Conservation (phyloP, 768 basidiomycete species). For the Collybia sp. region DNA sequence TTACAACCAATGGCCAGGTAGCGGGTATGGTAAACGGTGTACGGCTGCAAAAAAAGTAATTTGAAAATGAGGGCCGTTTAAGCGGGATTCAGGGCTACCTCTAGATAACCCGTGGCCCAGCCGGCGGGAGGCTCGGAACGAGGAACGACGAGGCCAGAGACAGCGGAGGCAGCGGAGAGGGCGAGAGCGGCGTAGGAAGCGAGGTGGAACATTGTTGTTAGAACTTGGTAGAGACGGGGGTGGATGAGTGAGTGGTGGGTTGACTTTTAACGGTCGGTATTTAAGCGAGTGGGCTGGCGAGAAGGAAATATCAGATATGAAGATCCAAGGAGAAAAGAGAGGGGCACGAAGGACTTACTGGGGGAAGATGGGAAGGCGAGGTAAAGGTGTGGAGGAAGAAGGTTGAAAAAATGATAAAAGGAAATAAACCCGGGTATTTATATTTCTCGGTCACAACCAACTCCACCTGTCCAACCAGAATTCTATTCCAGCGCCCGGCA, state of each 20-base stretch:
- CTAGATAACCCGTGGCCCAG: slow-evolving; percentile 44
- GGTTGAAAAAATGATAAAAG: slow-evolving; percentile 12
- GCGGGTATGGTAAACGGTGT: slow-evolving; percentile 53
- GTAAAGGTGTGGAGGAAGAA: slow-evolving; percentile 14
- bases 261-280: slow-evolving; percentile 13
- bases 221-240: slow-evolving; percentile 13
- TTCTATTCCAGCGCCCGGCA: no score
- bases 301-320: slow-evolving; percentile 15
- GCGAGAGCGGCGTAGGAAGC: slow-evolving; percentile 37
- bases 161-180: slow-evolving; percentile 33
- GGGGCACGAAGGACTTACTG: slow-evolving; percentile 26
- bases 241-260: slow-evolving; percentile 23
- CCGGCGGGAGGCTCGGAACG: slow-evolving; percentile 33
- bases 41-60: slow-evolving; percentile 29
- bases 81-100: slow-evolving; percentile 18
- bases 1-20: slow-evolving; percentile 55
- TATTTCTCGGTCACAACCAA: no score
- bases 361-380: slow-evolving; percentile 16
- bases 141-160: slow-evolving; percentile 33
- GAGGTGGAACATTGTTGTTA: slow-evolving; percentile 33
- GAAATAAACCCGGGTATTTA: slow-evolving; percentile 3
- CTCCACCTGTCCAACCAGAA: no score
- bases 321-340: slow-evolving; percentile 24
- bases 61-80: background rate
- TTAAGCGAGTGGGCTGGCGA: slow-evolving; percentile 13